Base-by-base conservation (phyloP, 257 asterid species). In the Rubia yunnanensis region DNA sequence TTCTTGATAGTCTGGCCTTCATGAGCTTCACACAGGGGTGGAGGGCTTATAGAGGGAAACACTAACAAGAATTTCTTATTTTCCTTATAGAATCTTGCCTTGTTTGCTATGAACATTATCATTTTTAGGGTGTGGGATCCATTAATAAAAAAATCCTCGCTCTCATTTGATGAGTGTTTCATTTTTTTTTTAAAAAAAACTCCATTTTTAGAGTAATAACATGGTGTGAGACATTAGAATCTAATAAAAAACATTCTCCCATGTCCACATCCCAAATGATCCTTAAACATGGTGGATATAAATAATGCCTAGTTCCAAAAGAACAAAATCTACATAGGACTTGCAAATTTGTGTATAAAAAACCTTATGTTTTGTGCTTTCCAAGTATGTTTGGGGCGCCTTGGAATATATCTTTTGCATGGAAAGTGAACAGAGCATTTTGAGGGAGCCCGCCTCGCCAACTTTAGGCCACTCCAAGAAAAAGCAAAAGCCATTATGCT, bases 381-480 rank as follows among this genome's bases (percentile, higher is more conserved):
- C 55, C 11, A 70, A 44, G 52, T 1, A 44, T 44, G 57, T 18
- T 18, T 61, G 61, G 60, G 28, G 60, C 41, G 39, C 66, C 63
- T 63, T 64, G 74, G 55, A 63, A 63, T 67, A 64, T 63, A 31
- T 32, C 53, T 39, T 69, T 70, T 68, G 77, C 77, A 74, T 67
- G 77, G 73, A 55, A 70, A 70, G 38, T 56, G 44, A 63, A 18
- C 50, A 27, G 49, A 50, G 53, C 59, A 38, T 14, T 6, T 48
- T 57, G 59, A 66, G 69, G 35, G 69, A 62, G 65, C 71, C 76
- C 53, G 36, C 74, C 62, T 31, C 57, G 36, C 54, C 35, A 38
- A 74, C 80, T 78, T 78, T 78, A 60, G 75, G 72, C 75, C 70
- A 50, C 68, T 74, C 55, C 73, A 71, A 64, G 67, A 67, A 74